A percentile compares a stretch with the other conserved stretches of the same genome.
phyloP scores from a whole-genome alignment of 768 basidiomycete species.

The Suillus cothurnatus region DNA sequence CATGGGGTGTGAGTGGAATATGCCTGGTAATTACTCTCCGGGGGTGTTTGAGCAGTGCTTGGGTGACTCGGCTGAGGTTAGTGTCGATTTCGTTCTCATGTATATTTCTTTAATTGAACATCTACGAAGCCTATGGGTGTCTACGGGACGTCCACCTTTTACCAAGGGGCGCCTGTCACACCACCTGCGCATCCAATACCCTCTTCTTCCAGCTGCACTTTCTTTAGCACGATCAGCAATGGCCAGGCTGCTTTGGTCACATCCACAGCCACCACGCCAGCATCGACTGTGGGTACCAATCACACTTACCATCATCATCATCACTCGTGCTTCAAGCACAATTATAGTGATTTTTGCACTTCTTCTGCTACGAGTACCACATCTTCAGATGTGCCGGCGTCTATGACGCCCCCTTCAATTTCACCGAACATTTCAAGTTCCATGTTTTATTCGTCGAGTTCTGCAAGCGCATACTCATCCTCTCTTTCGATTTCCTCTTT shows the following conservation, averaged over 20 bases:
- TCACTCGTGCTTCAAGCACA: neutral
- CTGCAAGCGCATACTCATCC: neutral
- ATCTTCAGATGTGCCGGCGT: constrained; percentile 4
- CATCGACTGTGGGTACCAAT: constrained; percentile 7
- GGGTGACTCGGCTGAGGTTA: constrained; percentile 53
- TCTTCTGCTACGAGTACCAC: constrained; percentile 16
- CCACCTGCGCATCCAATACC: constrained; percentile 60
- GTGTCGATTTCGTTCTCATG: neutral
- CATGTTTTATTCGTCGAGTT: constrained; percentile 2
- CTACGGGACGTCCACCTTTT: constrained; percentile 67
- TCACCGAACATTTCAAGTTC: neutral
- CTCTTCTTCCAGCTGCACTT: constrained; percentile 60
- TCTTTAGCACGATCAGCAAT: constrained; percentile 54
- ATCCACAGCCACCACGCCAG: constrained; percentile 11
- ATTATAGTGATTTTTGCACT: neutral
- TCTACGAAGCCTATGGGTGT: constrained; percentile 59
- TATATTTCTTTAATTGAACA: constrained; percentile 2
- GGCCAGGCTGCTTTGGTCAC: constrained; percentile 29
- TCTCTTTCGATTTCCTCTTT: neutral
- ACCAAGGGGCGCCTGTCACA: constrained; percentile 60
- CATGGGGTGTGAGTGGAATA: constrained; percentile 66
- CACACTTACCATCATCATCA: constrained; percentile 1
- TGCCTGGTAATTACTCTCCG: constrained; percentile 51
- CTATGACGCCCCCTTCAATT: constrained; percentile 6
- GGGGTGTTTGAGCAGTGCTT: constrained; percentile 53